Base-by-base conservation (phyloP, 257 asterid genomes). In the Solanum bulbocastanum region DNA sequence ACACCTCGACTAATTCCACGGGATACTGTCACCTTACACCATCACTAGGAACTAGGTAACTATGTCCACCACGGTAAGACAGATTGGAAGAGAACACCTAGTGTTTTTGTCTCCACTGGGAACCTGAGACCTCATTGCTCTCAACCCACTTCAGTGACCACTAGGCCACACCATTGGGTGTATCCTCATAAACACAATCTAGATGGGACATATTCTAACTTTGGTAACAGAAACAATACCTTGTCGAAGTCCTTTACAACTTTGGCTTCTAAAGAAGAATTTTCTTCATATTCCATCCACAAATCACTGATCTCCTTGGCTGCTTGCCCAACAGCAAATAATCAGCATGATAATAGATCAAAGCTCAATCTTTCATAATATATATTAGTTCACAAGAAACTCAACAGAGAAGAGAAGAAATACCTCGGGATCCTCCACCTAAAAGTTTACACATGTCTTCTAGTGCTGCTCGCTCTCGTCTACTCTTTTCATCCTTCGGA, bases 191-290 rank as follows among this genome's bases (percentile, higher is more conserved):
- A 52, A 6, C 62, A 52, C 0, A 0, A 52, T 52, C 0, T 46
- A 81, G 40, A 46, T 46, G 68, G 68, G 37, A 78, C 62, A 78
- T 78, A 78, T 78, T 76, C n/a, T 16, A 44, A 46, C 18, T 30
- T 81, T 16, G 85, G 30, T 16, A 27, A 4, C 30, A 30, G 42
- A 27, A 3, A 5, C 15, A 30, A 76, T 94, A 97, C 99, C 98
- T 97, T 97, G 92, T 97, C 99, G 56, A 97, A 94, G 88, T 96
- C 99, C 90, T 97, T 97, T 58, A 97, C 99, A 90, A 97, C 90
- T 93, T 97, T 97, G 87, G 99, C 98, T 94, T 97, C 99, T 90
- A 92, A 65, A 6, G 99, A 93, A 87, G 96, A 89, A 86, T 94
- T 96, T 66, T 92, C 94, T 89, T 97, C 99, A 89, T 97, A 97